Percentiles rank a stretch among this genome's conserved stretches.
Evolutionary conservation across 2,329 filamentous ascomycete species (phyloP).

Genomic region (Aspergillus sp.): DNA sequence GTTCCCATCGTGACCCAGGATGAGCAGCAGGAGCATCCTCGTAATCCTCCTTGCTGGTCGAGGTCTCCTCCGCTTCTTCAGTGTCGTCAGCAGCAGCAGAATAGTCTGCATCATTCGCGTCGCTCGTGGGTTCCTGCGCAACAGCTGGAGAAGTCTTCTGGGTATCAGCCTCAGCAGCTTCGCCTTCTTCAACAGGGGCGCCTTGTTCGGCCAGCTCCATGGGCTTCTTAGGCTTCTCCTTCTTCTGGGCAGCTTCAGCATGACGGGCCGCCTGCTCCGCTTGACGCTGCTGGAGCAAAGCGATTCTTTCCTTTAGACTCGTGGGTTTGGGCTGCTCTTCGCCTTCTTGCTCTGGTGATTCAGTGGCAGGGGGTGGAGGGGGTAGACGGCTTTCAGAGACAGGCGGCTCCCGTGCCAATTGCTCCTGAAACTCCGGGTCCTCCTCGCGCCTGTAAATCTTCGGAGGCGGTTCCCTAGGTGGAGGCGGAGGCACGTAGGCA

Average conservation of each 20-base stretch:
- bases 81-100: slow-evolving; percentile 59
- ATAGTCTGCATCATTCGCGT: slow-evolving; percentile 60
- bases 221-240: slow-evolving; percentile 71
- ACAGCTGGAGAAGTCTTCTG: slow-evolving; percentile 31
- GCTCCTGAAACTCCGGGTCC: slow-evolving; percentile 52
- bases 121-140: slow-evolving; percentile 51
- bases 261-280: slow-evolving; percentile 79
- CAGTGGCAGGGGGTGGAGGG: slow-evolving; percentile 20
- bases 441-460: slow-evolving; percentile 83
- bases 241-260: slow-evolving; percentile 69
- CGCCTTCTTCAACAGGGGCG: slow-evolving; percentile 20
- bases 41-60: slow-evolving; percentile 67
- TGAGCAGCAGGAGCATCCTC: slow-evolving; percentile 47
- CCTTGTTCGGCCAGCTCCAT: slow-evolving; percentile 39
- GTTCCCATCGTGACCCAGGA: slow-evolving; percentile 13
- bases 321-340: slow-evolving; percentile 87
- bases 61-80: slow-evolving; percentile 55
- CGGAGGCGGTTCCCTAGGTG: slow-evolving; percentile 61
- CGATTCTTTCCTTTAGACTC: slow-evolving; percentile 91
- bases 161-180: slow-evolving; percentile 20
- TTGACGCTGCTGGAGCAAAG: slow-evolving; percentile 87
- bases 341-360: slow-evolving; percentile 47
- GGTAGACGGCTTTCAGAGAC: slow-evolving; percentile 26
- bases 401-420: slow-evolving; percentile 26
- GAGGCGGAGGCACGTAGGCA: slow-evolving; percentile 79